Evolutionary conservation across 768 basidiomycete species (phyloP).

Genomic region (Harrya chromipes): DNA sequence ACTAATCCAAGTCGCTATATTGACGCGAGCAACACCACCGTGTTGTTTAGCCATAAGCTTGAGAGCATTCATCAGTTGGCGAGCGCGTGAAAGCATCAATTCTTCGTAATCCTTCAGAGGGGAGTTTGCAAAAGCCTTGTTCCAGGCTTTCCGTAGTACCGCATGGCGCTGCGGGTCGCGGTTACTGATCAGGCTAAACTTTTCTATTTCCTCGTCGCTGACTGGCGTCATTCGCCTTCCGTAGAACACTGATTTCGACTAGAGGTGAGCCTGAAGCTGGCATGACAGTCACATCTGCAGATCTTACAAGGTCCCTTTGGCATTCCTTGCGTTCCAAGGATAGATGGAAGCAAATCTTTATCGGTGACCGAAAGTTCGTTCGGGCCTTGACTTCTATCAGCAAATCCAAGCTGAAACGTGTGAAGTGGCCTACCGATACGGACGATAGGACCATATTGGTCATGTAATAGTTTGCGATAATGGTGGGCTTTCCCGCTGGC

Average conservation of each 20-base stretch:
- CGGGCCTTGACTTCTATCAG: constrained; percentile 30
- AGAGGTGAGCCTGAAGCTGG: constrained; percentile 3
- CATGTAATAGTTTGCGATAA: constrained; percentile 25
- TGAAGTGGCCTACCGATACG: constrained; percentile 27
- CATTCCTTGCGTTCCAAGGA: constrained; percentile 26
- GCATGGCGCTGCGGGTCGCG: constrained; percentile 23
- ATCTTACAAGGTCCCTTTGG: constrained; percentile 30
- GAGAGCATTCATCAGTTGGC: constrained; percentile 16
- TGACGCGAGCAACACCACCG: constrained; percentile 4
- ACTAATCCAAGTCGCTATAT: constrained; percentile 21
- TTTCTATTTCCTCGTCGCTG: constrained; percentile 10
- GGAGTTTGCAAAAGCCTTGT: constrained; percentile 28
- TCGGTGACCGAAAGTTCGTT: constrained; percentile 36
- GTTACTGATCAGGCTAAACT: constrained; percentile 13
- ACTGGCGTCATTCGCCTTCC: constrained; percentile 20
- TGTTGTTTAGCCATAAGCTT: constrained; percentile 11
- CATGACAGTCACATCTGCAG: neutral
- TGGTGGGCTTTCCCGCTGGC: constrained; percentile 19
- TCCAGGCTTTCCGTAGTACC: constrained; percentile 30
- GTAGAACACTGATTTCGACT: constrained; percentile 14
- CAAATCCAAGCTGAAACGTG: neutral
- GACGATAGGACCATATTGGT: constrained; percentile 31
- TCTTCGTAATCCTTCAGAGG: constrained; percentile 29
- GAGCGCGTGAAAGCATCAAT: constrained; percentile 20
- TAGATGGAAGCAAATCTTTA: constrained; percentile 21